Evolutionary conservation across 305 asterid species (phyloP), one percentile per base, ranked within the genome.

Genomic region (Fraxinus sp.): DNA sequence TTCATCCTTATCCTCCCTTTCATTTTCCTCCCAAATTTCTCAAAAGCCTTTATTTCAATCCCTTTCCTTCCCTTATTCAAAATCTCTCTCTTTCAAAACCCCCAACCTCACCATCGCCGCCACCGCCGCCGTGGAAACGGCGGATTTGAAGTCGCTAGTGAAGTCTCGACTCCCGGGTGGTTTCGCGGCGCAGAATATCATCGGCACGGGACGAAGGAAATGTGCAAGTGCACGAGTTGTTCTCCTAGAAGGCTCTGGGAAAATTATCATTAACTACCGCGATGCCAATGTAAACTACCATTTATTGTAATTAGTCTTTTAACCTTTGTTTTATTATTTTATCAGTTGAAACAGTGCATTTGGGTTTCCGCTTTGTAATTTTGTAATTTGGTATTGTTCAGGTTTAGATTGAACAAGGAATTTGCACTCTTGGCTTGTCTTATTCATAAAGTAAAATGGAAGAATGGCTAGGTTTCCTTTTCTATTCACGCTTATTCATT

Each of bases 181-280:
- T 14, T 94, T 95, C 76, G 98, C 97, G 0, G 97, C 98, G 41
- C 99, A 95, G 89, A 91, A 80, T 36, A 88, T 95, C 3, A 83
- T 92, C 44, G 98, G 98, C 46, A 95, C 97, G 22, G 97, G 98
- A 41, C 93, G 98, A 74, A 84, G 98, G 83, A 95, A 95, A 86
- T 88, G 91, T 62, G 97, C 97, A 68, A 93, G 89, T 85, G 99
- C 99, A 24, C 87, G 98, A 86, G 99, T 95, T 78, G 99, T 95
- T 78, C 94, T 95, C 73, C 93, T 89, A 86, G 97, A 94, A 88
- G 99, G 99, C 78, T 49, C 97, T 28, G 99, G 98, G 3, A 90
- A 90, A 79, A 79, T 94, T 41, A 87, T 94, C 84, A 93, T 95
- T 41, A 95, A 94, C 7, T 94, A 94, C 26, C 98, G 98, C 37